Evolutionary conservation across 2,329 filamentous ascomycete species (phyloP).

Genomic region (Pseudogymnoascus sp.): DNA sequence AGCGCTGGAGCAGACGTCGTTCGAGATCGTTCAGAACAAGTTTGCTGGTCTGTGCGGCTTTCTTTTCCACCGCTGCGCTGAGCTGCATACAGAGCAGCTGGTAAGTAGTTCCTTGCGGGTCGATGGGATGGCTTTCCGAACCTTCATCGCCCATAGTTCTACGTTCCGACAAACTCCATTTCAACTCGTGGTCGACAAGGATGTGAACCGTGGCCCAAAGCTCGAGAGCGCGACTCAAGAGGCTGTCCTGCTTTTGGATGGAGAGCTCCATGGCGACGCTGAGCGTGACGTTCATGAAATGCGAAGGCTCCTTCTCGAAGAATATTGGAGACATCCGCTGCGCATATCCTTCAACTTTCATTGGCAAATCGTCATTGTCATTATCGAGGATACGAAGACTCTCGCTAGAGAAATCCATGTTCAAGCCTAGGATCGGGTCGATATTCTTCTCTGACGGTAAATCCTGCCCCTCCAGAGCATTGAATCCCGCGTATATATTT

Average conservation of each 20-base stretch:
- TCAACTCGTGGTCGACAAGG: conserved; percentile 50
- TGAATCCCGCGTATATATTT: conserved; percentile 28
- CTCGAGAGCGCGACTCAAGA: conserved; percentile 50
- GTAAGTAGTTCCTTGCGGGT: conserved; percentile 31
- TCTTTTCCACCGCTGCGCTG: conserved; percentile 55
- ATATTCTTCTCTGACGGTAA: conserved; percentile 28
- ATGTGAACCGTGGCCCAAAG: conserved; percentile 58
- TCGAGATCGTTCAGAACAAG: conserved; percentile 52
- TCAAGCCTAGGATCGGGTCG: conserved; percentile 24
- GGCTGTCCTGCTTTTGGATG: conserved; percentile 40
- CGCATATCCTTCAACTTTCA: conserved; percentile 52
- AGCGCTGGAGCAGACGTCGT: conserved; percentile 51
- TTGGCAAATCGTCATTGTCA: conserved; percentile 50
- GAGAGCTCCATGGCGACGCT: conserved; percentile 41
- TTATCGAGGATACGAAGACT: conserved; percentile 49
- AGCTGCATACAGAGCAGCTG: conserved; percentile 56
- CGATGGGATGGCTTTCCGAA: conserved; percentile 38
- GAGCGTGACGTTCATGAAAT: conserved; percentile 50
- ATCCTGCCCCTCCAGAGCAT: conserved; percentile 23
- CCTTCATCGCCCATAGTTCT: conserved; percentile 31
- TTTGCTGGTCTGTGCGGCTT: conserved; percentile 51
- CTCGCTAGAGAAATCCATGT: conserved; percentile 29
- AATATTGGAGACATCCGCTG: conserved; percentile 48
- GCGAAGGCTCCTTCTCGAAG: conserved; percentile 50
- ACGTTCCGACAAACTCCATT: conserved; percentile 45